Base-by-base conservation (phyloP, 768 basidiomycete species). In the Candolleomyces aberdarensis region DNA sequence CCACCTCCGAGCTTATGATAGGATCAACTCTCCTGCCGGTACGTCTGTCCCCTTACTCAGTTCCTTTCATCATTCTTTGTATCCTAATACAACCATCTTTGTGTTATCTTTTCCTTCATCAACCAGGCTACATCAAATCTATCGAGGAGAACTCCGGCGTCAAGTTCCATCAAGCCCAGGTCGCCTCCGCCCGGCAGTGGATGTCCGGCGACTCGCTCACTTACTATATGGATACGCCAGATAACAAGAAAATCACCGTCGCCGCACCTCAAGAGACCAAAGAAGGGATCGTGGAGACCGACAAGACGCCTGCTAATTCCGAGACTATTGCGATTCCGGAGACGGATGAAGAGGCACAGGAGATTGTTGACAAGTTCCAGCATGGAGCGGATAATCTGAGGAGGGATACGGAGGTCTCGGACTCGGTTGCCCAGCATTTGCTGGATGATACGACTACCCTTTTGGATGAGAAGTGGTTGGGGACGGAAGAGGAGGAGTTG, bases 1-100 rank as follows among this genome's bases (percentile, higher is more conserved):
- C 76, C 94, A 98, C 74, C 80, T 99, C 26, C 84, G 97, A 32
- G 78, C 88, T 1, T 99, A 96, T 70, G 96, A 98, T 69, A 81
- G 95, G 26, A 92, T 96, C 68, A 95, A 94, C 68, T 87, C 88
- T 0, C 89, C 92, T 1, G 71, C 76, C 63, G 74, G 87, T 87
- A 62, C 68, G 83, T 70, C 3, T 32, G 11, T 26, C 22, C n/a
- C 20, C 13, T 14, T 1, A 31, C 49, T 36, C 1, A 36, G 11
- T 36, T 36, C 5, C 6, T 36, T 36, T 36, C 36, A 11, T 36
- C 36, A 36, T 36, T 44, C 36, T 8, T 36, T 36, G 36, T 47
- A 32, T 14, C 14, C 22, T 13, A 22, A 29, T 46, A 48, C 26
- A 15, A 59, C 15, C 41, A 10, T 44, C 36, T 41, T 10, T 56